Evolutionary conservation across 768 basidiomycete genomes (phyloP).

Genomic region (Mycena crocata): DNA sequence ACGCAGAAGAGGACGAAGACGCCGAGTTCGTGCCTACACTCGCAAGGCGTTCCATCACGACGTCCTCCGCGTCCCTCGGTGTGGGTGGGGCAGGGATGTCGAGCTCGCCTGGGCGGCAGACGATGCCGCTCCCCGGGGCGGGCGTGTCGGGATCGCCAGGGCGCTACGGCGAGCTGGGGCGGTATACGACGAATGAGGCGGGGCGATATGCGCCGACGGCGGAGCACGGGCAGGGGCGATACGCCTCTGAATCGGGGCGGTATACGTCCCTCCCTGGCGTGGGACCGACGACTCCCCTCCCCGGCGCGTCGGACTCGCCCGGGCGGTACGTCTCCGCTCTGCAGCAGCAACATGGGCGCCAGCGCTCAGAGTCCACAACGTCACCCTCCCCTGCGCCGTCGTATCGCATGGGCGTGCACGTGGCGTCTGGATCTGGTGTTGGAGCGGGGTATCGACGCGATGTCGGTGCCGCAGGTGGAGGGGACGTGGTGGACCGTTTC

Average conservation of each 20-base stretch:
- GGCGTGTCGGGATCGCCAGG: conserved; percentile 11
- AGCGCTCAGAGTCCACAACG: conserved; percentile 12
- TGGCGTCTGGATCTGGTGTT: background rate
- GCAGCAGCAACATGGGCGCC: conserved; percentile 11
- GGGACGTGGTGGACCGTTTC: conserved; percentile 28
- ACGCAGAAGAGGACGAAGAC: conserved; percentile 14
- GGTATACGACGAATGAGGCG: conserved; percentile 16
- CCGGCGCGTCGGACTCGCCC: conserved; percentile 6
- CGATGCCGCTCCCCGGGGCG: conserved; percentile 7
- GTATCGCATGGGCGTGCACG: conserved; percentile 31
- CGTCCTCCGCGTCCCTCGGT: conserved; percentile 41
- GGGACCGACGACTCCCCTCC: background rate
- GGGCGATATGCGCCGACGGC: no score
- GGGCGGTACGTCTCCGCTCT: conserved; percentile 16
- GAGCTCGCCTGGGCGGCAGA: conserved; percentile 22
- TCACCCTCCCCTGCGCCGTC: conserved; percentile 18
- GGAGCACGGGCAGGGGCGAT: no score
- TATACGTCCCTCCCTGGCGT: no score
- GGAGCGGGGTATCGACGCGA: conserved; percentile 15
- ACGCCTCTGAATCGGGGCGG: no score
- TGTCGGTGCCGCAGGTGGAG: background rate
- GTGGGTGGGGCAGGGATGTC: background rate
- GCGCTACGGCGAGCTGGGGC: conserved; percentile 8
- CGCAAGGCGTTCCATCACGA: conserved; percentile 63
- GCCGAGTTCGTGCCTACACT: conserved; percentile 78